Evolutionary conservation across 768 basidiomycete species (phyloP), one percentile per base, ranked within the genome.

Genomic region (Phaffia tasmanica): DNA sequence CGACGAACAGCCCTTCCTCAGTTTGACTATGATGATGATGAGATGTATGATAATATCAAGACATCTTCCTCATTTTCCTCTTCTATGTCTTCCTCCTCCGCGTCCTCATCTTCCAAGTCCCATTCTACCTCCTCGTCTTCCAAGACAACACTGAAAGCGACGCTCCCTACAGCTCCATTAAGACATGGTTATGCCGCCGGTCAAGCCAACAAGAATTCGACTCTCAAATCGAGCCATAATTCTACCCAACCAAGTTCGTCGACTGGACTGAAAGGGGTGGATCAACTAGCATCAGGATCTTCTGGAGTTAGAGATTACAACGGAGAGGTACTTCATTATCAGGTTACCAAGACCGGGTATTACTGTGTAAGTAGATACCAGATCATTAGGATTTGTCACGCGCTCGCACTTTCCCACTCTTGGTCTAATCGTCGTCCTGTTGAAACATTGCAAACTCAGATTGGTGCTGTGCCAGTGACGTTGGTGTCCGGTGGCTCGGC

Each of bases 271-370:
- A 81, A 32, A 85, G 91, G 1, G 89, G 94, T 71, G 84, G 85
- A 58, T 16, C n/a, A 18, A 8, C 4, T 23, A 9, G 5, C 18
- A 16, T 19, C 23, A 48, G 47, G 19, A 25, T 23, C 18, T 5
- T 3, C 46, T 25, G 15, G n/a, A 27, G 46, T 3, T 15, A 7
- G 35, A 46, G 23, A 23, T 48, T 57, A 50, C 25, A 27, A 62
- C 5, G 66, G 66, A 1, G 53, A 32, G 18, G 29, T 63, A 9
- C 42, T 67, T 46, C 7, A 25, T 5, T 97, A 98, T 75, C 76
- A 80, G 27, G 89, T 98, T 27, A 79, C 79, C 30, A 87, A 86
- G 75, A 92, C 89, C 1, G 95, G 94, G 1, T 97, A 95, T 75
- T 98, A 95, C 75, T 98, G 94, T 75, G 86, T 94, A 70, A 92